Conservation (phyloP, 2,329 filamentous ascomycete species). For the Ophiostoma perfectum region DNA sequence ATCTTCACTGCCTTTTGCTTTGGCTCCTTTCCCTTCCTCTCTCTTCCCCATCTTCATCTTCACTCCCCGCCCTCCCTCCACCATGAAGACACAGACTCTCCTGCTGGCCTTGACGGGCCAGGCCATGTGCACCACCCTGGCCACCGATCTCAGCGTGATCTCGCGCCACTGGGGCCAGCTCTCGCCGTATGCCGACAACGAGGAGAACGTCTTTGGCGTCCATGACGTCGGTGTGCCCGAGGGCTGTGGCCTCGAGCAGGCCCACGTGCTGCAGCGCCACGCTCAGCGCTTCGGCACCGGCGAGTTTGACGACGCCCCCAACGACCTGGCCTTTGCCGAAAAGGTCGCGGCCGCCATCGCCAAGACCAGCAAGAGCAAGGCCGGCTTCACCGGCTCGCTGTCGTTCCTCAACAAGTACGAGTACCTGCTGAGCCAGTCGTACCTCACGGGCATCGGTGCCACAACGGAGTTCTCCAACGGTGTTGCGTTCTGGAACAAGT, state of each 20-base stretch:
- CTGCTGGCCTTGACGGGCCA: constrained; percentile 7
- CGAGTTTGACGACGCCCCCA: constrained; percentile 43
- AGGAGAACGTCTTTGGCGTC: constrained; percentile 43
- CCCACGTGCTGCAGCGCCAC: constrained; percentile 50
- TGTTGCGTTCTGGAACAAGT: constrained; percentile 49
- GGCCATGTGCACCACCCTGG: constrained; percentile 20
- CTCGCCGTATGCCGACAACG: constrained; percentile 43
- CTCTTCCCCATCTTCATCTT: not conserved
- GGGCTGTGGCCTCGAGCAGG: constrained; percentile 53
- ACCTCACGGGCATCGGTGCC: constrained; percentile 46
- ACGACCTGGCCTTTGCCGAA: constrained; percentile 43
- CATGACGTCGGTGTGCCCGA: constrained; percentile 43
- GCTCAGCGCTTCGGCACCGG: constrained; percentile 46
- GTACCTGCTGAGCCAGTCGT: constrained; percentile 41
- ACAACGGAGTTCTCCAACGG: constrained; percentile 46
- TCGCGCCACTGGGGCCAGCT: constrained; percentile 42
- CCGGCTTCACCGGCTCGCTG: constrained; percentile 40
- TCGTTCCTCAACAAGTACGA: constrained; percentile 49
- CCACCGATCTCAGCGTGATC: constrained; percentile 32
- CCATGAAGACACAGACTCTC: constrained; percentile 12
- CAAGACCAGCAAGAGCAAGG: constrained; percentile 12
- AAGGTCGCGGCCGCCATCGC: constrained; percentile 43
- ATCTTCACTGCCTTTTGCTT: not conserved
- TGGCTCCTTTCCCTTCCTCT: not conserved
- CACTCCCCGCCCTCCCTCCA: not conserved